A percentile compares a stretch with the other conserved stretches of the same genome.
Conservation (phyloP, 139 green algal genomes). For the Mychonastes homosphaera region DNA sequence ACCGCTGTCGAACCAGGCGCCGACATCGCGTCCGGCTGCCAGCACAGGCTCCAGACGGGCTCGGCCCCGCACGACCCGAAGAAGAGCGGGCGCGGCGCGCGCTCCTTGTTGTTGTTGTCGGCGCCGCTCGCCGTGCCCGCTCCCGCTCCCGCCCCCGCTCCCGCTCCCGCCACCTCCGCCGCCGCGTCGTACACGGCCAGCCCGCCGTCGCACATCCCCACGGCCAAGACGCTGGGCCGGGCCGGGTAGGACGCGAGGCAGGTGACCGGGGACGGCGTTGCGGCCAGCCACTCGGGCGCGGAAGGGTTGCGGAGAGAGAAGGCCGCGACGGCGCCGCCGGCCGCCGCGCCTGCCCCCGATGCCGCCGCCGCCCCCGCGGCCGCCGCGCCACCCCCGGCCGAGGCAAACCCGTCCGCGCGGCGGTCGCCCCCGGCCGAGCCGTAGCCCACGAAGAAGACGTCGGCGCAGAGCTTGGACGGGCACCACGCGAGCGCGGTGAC, state of each 20-base stretch:
- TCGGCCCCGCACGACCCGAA: too few relatives aligned
- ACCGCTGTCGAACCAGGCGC: too few relatives aligned
- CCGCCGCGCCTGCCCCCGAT: too few relatives aligned
- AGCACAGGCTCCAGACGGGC: slow-evolving; percentile 79
- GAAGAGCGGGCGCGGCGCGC: too few relatives aligned
- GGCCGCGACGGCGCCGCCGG: slow-evolving; percentile 67
- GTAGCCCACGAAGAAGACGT: slow-evolving; percentile 83
- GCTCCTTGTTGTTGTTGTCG: too few relatives aligned
- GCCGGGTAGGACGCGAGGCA: slow-evolving; percentile 80
- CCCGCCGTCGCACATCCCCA: slow-evolving; percentile 78
- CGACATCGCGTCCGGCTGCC: too few relatives aligned
- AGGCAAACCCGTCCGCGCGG: too few relatives aligned
- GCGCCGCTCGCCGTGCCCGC: slow-evolving; percentile 23
- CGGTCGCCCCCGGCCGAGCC: too few relatives aligned
- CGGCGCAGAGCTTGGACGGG: slow-evolving; percentile 53
- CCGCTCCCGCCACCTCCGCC: too few relatives aligned
- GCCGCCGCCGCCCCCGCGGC: too few relatives aligned
- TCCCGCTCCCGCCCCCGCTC: too few relatives aligned
- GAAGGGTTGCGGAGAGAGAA: slow-evolving; percentile 80
- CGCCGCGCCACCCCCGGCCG: too few relatives aligned
- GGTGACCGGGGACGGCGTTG: slow-evolving; percentile 73
- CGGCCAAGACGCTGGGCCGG: slow-evolving; percentile 67
- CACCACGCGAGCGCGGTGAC: slow-evolving; percentile 76
- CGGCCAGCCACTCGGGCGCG: slow-evolving; percentile 64
- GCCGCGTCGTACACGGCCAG: slow-evolving; percentile 70